A percentile compares a stretch with the other conserved stretches of the same genome.
These are phyloP conservation scores for Trebouxiophyceae sp. DNA, from an alignment of 163 green algal genomes.

Conservation along the genomic window DNA sequence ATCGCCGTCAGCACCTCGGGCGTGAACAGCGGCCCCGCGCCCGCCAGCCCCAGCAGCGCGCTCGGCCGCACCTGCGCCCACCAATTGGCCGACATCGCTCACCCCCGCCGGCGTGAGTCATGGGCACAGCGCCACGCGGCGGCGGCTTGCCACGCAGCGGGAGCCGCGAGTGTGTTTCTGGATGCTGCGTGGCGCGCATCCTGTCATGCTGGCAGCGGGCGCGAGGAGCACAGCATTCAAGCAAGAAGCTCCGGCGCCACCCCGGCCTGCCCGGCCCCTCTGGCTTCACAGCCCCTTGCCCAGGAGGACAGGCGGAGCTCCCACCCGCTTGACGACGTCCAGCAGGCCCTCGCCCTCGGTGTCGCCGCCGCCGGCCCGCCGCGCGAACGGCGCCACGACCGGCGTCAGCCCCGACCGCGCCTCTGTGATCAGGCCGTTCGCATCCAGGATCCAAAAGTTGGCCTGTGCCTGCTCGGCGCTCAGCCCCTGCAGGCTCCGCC, in stretches of 20 bases:
- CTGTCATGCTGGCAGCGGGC: neutral
- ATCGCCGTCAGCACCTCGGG: constrained; percentile 61
- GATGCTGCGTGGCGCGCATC: neutral
- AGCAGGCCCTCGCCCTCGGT: constrained; percentile 52
- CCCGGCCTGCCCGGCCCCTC: no score
- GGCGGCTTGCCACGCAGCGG: no score
- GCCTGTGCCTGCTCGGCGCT: constrained; percentile 41
- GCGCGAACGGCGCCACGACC: constrained; percentile 62
- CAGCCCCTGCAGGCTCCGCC: constrained; percentile 60
- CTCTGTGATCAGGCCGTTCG: constrained; percentile 63
- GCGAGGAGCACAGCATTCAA: neutral
- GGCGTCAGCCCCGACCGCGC: constrained; percentile 19
- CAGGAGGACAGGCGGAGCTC: no score
- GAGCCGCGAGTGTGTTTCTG: no score
- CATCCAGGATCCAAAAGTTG: constrained; percentile 71
- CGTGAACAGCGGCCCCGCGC: constrained; percentile 77
- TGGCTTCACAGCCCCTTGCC: no score
- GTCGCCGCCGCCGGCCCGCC: constrained; percentile 8
- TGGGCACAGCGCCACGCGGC: no score
- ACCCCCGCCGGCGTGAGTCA: no score
- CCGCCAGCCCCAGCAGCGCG: constrained; percentile 43
- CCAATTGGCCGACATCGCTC: no score
- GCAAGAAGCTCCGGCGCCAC: constrained; percentile 1
- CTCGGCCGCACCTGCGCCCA: constrained; percentile 6
- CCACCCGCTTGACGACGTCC: constrained; percentile 55